Evolutionary conservation across 1,284 basidiomycete genomes (phyloP), one percentile per base, ranked within the genome.

Genomic region (Pseudozyma tsukubaensis): DNA sequence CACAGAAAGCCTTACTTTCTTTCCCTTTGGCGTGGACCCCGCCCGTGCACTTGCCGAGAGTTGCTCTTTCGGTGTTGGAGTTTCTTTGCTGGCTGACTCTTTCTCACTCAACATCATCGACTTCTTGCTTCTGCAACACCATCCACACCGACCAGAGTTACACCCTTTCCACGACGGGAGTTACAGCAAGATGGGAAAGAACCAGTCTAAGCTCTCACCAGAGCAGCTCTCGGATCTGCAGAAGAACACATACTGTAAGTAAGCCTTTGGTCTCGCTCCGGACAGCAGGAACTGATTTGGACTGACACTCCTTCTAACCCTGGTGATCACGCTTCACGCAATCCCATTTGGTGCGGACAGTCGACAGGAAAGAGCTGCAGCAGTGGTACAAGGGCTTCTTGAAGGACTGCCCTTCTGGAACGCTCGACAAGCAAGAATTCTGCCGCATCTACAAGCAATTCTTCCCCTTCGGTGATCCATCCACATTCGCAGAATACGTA

Each of bases 311-410:
- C n/a, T n/a, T n/a, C n/a, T n/a, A n/a, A n/a, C n/a, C n/a, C n/a
- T n/a, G n/a, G n/a, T n/a, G n/a, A n/a, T n/a, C n/a, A 43, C n/a
- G 16, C 39, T 14, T 35, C n/a, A 1, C 6, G 14, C 21, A 18
- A 29, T 19, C 9, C 11, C 12, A 4, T 6, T 44, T 34, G 43
- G 29, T 37, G 29, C 16, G 5, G 18, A 8, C 85, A 99, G 97
- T 99, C 86, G 97, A 99, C 89, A 97, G 98, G 90, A 94, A 95
- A 86, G 97, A 99, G 86, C 90, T 99, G 57, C 96, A 99, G 88
- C 95, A 98, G 89, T 99, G 97, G 96, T 97, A 98, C 89, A 98
- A 98, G 86, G 96, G 96, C 50, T 99, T 98, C 87, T 90, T 96
- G 84, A 98, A 96, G 86, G 97, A 99, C 87, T 99, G 97, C 85